Percentiles rank a stretch among this genome's conserved stretches.
Evolutionary conservation across 2,329 filamentous ascomycete genomes (phyloP).

Genomic region (Cercospora sp.): DNA sequence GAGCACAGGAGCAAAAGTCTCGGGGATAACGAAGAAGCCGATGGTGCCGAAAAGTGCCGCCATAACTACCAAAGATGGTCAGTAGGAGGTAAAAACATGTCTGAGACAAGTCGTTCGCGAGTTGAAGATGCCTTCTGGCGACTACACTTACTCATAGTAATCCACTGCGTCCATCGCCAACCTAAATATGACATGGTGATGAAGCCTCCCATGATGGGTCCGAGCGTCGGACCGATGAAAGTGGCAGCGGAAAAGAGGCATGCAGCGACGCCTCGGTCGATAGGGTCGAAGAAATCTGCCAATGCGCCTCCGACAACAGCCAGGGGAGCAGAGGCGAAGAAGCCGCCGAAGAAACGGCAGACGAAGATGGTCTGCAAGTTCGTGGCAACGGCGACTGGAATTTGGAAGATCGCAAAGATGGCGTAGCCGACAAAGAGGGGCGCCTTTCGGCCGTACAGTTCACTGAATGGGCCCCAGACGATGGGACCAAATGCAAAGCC

Average conservation of each 20-base stretch:
- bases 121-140: too few relatives aligned
- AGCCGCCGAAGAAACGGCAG: constrained; percentile 56
- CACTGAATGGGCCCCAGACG: constrained; percentile 43
- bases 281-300: constrained; percentile 32
- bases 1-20: constrained; percentile 51
- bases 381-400: constrained; percentile 56
- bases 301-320: constrained; percentile 48
- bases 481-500: constrained; percentile 28
- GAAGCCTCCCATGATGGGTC: constrained; percentile 34
- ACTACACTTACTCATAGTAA: constrained; percentile 18
- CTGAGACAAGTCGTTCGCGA: too few relatives aligned
- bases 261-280: constrained; percentile 34
- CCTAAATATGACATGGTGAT: constrained; percentile 32
- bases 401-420: constrained; percentile 56
- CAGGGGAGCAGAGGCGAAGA: constrained; percentile 54
- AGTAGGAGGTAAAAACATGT: too few relatives aligned
- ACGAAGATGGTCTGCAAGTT: constrained; percentile 58
- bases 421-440: constrained; percentile 40
- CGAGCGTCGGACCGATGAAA: constrained; percentile 33
- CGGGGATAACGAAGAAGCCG: constrained; percentile 51
- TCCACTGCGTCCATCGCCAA: constrained; percentile 37
- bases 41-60: constrained; percentile 47
- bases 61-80: constrained; percentile 38
- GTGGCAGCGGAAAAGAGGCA: constrained; percentile 30
- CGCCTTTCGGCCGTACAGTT: constrained; percentile 55